Evolutionary conservation across 2,329 filamentous ascomycete species (phyloP).

Genomic region (Paramyrothecium roridum): DNA sequence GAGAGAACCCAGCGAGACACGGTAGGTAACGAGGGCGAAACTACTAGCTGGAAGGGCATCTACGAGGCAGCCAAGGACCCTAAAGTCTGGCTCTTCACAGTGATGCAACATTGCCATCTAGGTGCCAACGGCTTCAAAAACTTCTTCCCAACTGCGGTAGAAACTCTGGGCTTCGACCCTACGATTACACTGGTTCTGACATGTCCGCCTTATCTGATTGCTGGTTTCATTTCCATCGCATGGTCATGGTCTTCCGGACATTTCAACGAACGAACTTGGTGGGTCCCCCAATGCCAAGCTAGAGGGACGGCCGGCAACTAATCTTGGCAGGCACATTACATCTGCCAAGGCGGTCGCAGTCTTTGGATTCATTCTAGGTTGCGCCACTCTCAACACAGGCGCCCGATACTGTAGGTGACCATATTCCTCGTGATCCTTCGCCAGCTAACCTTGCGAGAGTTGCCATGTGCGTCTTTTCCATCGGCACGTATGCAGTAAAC

Average conservation of each 20-base stretch:
- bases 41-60: conserved; percentile 33
- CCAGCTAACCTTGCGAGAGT: background rate
- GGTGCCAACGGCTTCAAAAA: conserved; percentile 41
- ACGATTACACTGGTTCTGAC: conserved; percentile 49
- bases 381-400: conserved; percentile 17
- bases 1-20: conserved; percentile 37
- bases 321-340: conserved; percentile 29
- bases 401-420: conserved; percentile 16
- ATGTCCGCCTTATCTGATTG: conserved; percentile 26
- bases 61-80: conserved; percentile 37
- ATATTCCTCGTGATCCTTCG: too few relatives aligned
- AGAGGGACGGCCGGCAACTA: too few relatives aligned
- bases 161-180: conserved; percentile 38
- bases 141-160: conserved; percentile 39
- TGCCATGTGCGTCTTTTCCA: conserved; percentile 27
- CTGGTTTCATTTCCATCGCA: conserved; percentile 20
- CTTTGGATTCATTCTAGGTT: conserved; percentile 30
- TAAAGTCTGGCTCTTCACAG: conserved; percentile 39
- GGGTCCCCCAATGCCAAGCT: too few relatives aligned
- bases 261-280: conserved; percentile 37
- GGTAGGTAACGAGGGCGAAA: conserved; percentile 25
- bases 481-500: conserved; percentile 31
- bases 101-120: conserved; percentile 46
- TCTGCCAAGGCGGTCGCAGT: conserved; percentile 33
- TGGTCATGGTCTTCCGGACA: conserved; percentile 29